Evolutionary conservation across 1,284 basidiomycete genomes (phyloP).

Genomic region (Serendipita sp.): DNA sequence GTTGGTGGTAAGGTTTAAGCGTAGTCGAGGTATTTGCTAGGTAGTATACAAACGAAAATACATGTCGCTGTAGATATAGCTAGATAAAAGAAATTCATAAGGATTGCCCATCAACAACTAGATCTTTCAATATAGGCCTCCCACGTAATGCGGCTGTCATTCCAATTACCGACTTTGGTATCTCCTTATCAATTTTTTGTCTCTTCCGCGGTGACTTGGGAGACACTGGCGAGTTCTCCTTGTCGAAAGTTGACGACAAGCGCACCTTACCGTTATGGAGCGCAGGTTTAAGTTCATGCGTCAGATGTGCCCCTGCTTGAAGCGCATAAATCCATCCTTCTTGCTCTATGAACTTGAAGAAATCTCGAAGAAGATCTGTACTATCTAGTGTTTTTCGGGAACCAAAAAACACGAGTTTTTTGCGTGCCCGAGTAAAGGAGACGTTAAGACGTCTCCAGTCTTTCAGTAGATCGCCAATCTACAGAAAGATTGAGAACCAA

Average conservation of each 20-base stretch:
- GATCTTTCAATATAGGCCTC: conserved; percentile 3
- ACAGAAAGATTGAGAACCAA: conserved; percentile 12
- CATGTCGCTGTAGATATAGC: too few species aligned
- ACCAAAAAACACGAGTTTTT: conserved; percentile 84
- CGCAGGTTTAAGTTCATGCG: conserved; percentile 26
- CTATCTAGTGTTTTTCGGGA: conserved; percentile 56
- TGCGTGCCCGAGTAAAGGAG: conserved; percentile 83
- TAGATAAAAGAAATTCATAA: neutral
- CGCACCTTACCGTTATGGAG: neutral
- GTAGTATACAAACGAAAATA: too few species aligned
- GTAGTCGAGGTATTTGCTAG: too few species aligned
- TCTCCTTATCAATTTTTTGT: conserved; percentile 2
- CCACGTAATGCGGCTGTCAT: neutral
- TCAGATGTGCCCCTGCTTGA: conserved; percentile 34
- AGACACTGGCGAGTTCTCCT: conserved; percentile 1
- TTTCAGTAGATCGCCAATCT: conserved; percentile 84
- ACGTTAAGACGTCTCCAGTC: conserved; percentile 97
- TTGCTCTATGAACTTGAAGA: conserved; percentile 59
- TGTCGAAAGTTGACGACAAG: neutral
- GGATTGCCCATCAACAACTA: neutral
- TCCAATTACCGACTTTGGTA: too few species aligned
- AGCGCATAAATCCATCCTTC: conserved; percentile 57
- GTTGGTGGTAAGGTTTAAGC: too few species aligned
- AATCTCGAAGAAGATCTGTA: conserved; percentile 50
- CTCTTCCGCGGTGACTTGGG: conserved; percentile 1